These are phyloP conservation scores for Colletotrichum lentis DNA, from an alignment of 2,329 filamentous ascomycete species.

Conservation along the genomic window DNA sequence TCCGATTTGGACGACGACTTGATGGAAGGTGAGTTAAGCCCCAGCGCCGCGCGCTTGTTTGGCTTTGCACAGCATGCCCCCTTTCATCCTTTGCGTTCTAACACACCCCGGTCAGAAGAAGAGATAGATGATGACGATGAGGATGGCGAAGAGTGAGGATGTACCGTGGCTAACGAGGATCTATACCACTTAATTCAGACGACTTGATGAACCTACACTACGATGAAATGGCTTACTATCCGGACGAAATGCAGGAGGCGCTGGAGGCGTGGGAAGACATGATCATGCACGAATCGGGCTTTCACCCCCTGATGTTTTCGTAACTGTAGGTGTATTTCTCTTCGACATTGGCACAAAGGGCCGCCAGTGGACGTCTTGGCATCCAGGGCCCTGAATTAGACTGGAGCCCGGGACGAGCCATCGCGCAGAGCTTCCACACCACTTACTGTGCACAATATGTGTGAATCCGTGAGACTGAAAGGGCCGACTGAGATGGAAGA, in stretches of 20 bases:
- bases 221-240: slow-evolving; percentile 13
- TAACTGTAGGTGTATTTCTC: too few species aligned
- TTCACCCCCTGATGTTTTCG: not conserved
- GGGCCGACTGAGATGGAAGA: not conserved
- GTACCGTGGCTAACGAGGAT: slow-evolving; percentile 11
- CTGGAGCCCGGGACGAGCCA: too few species aligned
- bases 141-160: slow-evolving; percentile 11
- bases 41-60: not conserved
- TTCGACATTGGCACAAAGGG: too few species aligned
- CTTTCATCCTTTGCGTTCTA: not conserved
- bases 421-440: too few species aligned
- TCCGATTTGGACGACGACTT: slow-evolving; percentile 23
- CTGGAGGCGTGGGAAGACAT: slow-evolving; percentile 24
- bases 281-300: slow-evolving; percentile 18
- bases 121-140: slow-evolving; percentile 2
- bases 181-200: slow-evolving; percentile 1
- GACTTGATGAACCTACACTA: slow-evolving; percentile 15
- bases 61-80: not conserved
- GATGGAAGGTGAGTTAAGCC: slow-evolving; percentile 25
- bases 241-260: slow-evolving; percentile 9
- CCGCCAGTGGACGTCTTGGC: too few species aligned
- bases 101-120: slow-evolving; percentile 2
- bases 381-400: too few species aligned
- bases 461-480: too few species aligned
- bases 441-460: too few species aligned